Evolutionary conservation across 495 filamentous ascomycete genomes (phyloP).

Genomic region (Penicillium bialowiezense): DNA sequence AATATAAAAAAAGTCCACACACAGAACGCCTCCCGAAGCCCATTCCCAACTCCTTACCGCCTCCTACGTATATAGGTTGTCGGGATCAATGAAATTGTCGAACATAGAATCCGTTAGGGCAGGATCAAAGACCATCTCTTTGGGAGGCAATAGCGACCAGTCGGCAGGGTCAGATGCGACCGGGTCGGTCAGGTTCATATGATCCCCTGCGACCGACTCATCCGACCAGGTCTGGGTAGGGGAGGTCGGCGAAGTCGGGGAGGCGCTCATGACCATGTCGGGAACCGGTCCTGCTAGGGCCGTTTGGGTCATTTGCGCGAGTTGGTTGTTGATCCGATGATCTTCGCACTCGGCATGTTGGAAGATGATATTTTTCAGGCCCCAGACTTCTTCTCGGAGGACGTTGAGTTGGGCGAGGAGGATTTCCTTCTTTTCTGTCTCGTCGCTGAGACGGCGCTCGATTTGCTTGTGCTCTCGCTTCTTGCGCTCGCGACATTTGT

Average conservation of each 20-base stretch:
- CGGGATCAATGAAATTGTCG: conserved; percentile 14
- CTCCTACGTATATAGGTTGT: conserved; percentile 3
- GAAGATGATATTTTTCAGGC: conserved; percentile 23
- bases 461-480: conserved; percentile 22
- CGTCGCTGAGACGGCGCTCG: conserved; percentile 10
- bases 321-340: conserved; percentile 17
- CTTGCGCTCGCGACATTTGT: conserved; percentile 24
- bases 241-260: conserved; percentile 1
- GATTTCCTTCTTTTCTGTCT: conserved; percentile 18
- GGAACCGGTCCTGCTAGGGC: not conserved
- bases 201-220: too few species aligned
- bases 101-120: conserved; percentile 12
- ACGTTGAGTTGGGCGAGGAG: conserved; percentile 13
- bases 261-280: not conserved
- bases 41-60: too few species aligned
- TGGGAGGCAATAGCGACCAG: not conserved
- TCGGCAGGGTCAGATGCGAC: not conserved
- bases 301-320: conserved; percentile 15
- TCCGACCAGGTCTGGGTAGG: conserved; percentile 15
- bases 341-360: conserved; percentile 22
- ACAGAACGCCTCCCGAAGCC: not conserved
- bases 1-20: too few species aligned
- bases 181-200: not conserved
- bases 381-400: conserved; percentile 22
- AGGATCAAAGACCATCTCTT: not conserved